These are phyloP conservation scores for Backusella parvicylindrica DNA, from an alignment of 192 early-diverging fungal genomes.

Conservation along the genomic window DNA sequence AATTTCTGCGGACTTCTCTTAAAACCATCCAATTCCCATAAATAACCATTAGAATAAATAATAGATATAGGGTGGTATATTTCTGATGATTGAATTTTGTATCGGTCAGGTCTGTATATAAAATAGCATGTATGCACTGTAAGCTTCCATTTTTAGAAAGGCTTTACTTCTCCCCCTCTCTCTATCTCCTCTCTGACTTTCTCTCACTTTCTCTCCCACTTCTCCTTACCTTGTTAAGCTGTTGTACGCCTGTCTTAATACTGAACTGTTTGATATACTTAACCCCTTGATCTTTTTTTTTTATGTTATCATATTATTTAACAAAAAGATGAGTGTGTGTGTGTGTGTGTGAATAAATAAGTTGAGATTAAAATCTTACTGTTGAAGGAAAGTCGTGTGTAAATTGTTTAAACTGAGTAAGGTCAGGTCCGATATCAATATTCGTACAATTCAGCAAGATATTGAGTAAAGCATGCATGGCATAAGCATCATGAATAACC, in stretches of 20 bases:
- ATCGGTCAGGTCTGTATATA: neutral
- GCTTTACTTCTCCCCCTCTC: neutral
- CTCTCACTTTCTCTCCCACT: neutral
- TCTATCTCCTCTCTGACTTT: neutral
- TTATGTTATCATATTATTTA: neutral
- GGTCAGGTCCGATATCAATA: slow-evolving; percentile 54
- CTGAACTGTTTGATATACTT: neutral
- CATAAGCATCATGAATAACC: slow-evolving; percentile 67
- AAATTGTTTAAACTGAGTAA: slow-evolving; percentile 56
- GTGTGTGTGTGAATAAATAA: neutral
- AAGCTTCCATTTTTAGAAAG: neutral
- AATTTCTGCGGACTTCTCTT: slow-evolving; percentile 46
- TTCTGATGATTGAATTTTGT: slow-evolving; percentile 37
- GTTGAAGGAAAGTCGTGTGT: slow-evolving; percentile 56
- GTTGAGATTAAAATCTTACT: slow-evolving; percentile 22
- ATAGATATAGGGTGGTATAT: slow-evolving; percentile 63
- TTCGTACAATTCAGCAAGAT: slow-evolving; percentile 55
- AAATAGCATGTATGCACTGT: neutral
- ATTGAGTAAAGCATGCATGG: slow-evolving; percentile 66
- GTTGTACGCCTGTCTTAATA: slow-evolving; percentile 57
- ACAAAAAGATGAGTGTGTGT: neutral
- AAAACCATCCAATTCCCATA: slow-evolving; percentile 70
- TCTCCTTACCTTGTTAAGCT: slow-evolving; percentile 44
- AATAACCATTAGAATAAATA: slow-evolving; percentile 47
- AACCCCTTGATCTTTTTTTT: slow-evolving; percentile 11